These are phyloP conservation scores for Aspergillus sp. DNA, from an alignment of 2,329 filamentous ascomycete genomes.

Conservation along the genomic window DNA sequence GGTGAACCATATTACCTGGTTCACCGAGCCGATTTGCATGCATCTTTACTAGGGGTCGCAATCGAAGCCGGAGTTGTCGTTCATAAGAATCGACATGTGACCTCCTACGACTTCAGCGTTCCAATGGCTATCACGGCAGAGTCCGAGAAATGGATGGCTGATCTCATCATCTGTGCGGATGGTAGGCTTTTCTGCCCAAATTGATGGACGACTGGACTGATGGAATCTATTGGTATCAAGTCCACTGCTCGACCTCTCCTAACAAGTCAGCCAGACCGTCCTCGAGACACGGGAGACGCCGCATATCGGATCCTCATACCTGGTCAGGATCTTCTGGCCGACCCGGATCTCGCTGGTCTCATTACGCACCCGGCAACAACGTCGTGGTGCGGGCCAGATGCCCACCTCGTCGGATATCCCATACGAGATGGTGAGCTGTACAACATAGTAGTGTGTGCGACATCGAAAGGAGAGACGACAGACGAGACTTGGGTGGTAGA, in stretches of 20 bases:
- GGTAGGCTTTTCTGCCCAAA: not conserved
- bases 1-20: not conserved
- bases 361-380: not conserved
- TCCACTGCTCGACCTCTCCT: not conserved
- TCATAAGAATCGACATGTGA: not conserved
- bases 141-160: not conserved
- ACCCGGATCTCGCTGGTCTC: not conserved
- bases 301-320: not conserved
- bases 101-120: not conserved
- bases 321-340: not conserved
- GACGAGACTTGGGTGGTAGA: not conserved
- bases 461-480: not conserved
- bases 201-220: not conserved
- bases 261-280: not conserved
- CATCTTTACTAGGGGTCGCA: not conserved
- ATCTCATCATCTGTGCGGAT: not conserved
- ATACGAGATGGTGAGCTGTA: not conserved
- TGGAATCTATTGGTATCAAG: not conserved
- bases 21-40: not conserved
- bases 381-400: not conserved
- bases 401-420: not conserved
- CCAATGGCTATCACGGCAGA: not conserved
- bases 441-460: not conserved
- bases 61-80: not conserved
- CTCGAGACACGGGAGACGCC: not conserved